Evolutionary conservation across 371 early-diverging fungal genomes (phyloP), one percentile per base, ranked within the genome.

Genomic region (Dichotomocladium elegans): DNA sequence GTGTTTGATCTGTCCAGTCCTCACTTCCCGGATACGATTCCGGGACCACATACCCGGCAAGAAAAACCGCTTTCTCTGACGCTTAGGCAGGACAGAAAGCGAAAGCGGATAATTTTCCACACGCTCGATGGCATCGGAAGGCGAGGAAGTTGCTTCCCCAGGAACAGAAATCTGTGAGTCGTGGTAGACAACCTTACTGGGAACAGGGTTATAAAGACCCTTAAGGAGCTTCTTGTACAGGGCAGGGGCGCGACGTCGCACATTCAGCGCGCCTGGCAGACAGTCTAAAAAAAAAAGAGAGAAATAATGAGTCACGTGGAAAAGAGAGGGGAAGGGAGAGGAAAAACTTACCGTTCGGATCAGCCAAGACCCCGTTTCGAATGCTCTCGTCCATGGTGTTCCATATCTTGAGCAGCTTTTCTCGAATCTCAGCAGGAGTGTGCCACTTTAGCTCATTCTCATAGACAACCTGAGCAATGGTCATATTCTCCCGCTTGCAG

Each of bases 381-480:
- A 96, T 96, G 53, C 91, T 89, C 54, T 89, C 84, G 66, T 95
- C 90, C 96, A 96, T 96, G 40, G 92, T 92, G 43, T 86, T 77
- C 96, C 96, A 96, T 51, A 96, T 90, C n/a, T 78, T 72, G 51
- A 89, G 65, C 1, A 89, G 77, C 57, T 87, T 74, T 48, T 77
- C 71, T 53, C 82, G 68, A 47, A 96, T 89, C 41, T 91, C 91
- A 25, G 85, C 85, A 28, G 90, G 83, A 8, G 80, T 82, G 27
- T 91, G 71, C 96, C 96, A 96, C 43, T 86, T 85, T 10, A 95
- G 81, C 62, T 96, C 96, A 63, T 96, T 96, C 66, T 90, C 85
- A 65, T 87, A 93, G 0, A 96, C 96, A 0, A 95, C 94, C 61
- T 96, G 92, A n/a, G 96, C 95, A 66, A 96, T 96, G 12, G 91